Conservation (phyloP, 768 basidiomycete genomes). For the Podaxis sp. region DNA sequence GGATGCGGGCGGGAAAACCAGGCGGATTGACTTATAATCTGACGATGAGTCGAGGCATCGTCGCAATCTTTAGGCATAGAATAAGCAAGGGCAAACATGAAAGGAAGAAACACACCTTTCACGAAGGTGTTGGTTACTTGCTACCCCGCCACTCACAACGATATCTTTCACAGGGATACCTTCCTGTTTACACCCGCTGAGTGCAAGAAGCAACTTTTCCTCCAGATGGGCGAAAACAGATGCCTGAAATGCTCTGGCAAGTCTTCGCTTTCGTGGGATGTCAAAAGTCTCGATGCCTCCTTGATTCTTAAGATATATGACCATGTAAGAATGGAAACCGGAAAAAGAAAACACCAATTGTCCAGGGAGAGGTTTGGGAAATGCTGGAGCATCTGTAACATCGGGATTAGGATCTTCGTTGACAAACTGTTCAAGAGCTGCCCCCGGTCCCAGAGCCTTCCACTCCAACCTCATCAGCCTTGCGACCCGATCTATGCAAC, state of each 20-base stretch:
- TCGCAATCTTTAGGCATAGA: constrained; percentile 22
- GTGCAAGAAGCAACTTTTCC: constrained; percentile 60
- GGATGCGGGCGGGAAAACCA: constrained; percentile 70
- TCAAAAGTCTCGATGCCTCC: constrained; percentile 41
- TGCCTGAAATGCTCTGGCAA: constrained; percentile 72
- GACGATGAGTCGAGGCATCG: constrained; percentile 5
- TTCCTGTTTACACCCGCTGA: constrained; percentile 37
- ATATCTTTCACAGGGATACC: constrained; percentile 50
- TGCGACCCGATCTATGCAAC: constrained; percentile 81
- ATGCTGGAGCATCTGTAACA: constrained; percentile 28
- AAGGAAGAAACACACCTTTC: constrained; percentile 40
- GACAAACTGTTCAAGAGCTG: constrained; percentile 76
- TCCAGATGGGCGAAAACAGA: constrained; percentile 71
- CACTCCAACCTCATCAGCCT: constrained; percentile 64
- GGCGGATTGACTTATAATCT: constrained; percentile 27
- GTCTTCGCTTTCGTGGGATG: constrained; percentile 31
- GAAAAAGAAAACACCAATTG: constrained; percentile 74
- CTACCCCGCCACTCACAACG: constrained; percentile 91
- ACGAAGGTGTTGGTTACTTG: constrained; percentile 75
- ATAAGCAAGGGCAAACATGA: background rate
- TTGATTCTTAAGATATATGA: constrained; percentile 44
- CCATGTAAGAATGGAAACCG: constrained; percentile 68
- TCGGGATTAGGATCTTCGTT: constrained; percentile 26
- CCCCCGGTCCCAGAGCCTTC: constrained; percentile 63
- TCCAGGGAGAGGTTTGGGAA: constrained; percentile 47